Evolutionary conservation across 257 asterid species (phyloP).

Genomic region (Voacanga thouarsii): DNA sequence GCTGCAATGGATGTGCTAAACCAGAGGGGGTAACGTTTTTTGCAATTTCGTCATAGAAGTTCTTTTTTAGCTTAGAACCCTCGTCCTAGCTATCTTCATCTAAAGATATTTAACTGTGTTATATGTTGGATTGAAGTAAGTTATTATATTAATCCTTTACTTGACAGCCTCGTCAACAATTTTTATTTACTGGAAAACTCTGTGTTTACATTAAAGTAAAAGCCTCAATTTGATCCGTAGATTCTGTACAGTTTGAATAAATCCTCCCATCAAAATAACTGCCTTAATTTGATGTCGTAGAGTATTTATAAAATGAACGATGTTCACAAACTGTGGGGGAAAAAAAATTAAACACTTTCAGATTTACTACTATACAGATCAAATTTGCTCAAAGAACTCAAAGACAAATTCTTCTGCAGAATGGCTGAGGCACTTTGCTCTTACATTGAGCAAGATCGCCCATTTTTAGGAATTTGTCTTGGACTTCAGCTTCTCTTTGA

Average conservation of each 20-base stretch:
- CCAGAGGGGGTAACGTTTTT: conserved; percentile 61
- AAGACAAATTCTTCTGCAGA: conserved; percentile 37
- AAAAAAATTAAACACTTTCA: background rate
- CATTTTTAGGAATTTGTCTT: conserved; percentile 95
- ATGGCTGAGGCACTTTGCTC: conserved; percentile 76
- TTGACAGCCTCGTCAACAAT: background rate
- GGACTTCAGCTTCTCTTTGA: conserved; percentile 97
- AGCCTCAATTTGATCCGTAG: background rate
- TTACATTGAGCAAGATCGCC: conserved; percentile 91
- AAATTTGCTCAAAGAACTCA: conserved; percentile 11
- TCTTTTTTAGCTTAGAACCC: background rate
- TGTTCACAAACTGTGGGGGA: background rate
- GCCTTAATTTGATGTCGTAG: background rate
- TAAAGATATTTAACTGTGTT: background rate
- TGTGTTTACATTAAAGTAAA: background rate
- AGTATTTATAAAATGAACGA: background rate
- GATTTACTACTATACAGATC: background rate
- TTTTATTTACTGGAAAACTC: background rate
- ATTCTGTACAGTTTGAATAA: background rate
- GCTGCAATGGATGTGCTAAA: conserved; percentile 93
- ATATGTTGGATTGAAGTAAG: background rate
- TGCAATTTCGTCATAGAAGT: background rate
- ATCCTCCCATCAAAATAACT: background rate
- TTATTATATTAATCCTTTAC: background rate
- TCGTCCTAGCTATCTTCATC: background rate